These are phyloP conservation scores for Emericellopsis atlantica DNA, from an alignment of 2,329 filamentous ascomycete genomes.

Conservation along the genomic window DNA sequence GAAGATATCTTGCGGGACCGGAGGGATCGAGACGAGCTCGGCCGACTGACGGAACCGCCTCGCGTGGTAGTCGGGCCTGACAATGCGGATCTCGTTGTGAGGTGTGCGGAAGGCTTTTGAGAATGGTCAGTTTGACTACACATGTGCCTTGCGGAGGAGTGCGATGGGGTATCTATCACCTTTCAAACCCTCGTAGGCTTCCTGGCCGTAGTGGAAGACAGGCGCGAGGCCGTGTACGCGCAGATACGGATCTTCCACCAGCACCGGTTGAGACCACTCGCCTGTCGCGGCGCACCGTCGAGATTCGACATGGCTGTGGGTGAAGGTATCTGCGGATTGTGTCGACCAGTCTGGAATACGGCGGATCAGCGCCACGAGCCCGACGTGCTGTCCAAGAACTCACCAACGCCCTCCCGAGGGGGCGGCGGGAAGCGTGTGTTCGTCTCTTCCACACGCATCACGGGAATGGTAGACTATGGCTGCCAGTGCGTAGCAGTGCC, in stretches of 20 bases:
- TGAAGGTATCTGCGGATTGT: too few relatives aligned
- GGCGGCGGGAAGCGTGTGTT: too few relatives aligned
- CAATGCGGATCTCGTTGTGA: conserved; percentile 64
- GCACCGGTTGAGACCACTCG: conserved; percentile 65
- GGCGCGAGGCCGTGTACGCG: conserved; percentile 91
- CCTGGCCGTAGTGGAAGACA: conserved; percentile 90
- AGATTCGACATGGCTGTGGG: conserved; percentile 64
- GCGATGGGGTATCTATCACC: too few relatives aligned
- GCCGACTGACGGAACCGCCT: conserved; percentile 74
- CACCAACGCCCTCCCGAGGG: too few relatives aligned
- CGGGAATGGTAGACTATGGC: too few relatives aligned
- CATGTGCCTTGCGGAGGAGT: too few relatives aligned
- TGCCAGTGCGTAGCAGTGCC: too few relatives aligned
- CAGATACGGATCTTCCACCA: conserved; percentile 74
- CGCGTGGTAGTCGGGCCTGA: conserved; percentile 79
- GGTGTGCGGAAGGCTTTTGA: conserved; percentile 78
- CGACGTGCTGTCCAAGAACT: too few relatives aligned
- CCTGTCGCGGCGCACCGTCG: conserved; percentile 65
- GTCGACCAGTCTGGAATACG: too few relatives aligned
- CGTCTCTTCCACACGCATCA: too few relatives aligned
- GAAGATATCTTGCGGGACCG: conserved; percentile 66
- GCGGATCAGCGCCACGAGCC: too few relatives aligned
- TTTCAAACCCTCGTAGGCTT: conserved; percentile 85
- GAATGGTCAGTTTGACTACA: too few relatives aligned
- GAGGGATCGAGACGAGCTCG: conserved; percentile 70